Evolutionary conservation across 768 basidiomycete genomes (phyloP).

Genomic region (Candolleomyces eurysporus): DNA sequence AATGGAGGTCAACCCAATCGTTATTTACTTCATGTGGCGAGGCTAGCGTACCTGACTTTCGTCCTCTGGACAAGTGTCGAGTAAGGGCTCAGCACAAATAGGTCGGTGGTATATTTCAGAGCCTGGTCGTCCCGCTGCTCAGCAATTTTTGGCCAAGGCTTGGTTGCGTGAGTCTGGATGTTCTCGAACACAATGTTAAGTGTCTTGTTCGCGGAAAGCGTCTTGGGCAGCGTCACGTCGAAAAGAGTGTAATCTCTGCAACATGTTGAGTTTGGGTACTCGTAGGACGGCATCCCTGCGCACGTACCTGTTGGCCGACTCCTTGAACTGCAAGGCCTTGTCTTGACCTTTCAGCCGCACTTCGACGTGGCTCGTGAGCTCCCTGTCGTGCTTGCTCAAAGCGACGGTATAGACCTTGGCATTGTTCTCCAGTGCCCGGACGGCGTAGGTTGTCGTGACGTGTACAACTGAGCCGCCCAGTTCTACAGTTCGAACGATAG

Average conservation of each 20-base stretch:
- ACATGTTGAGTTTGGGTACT: background rate
- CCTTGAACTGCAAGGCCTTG: slow-evolving; percentile 47
- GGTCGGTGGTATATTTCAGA: slow-evolving; percentile 71
- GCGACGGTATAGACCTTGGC: slow-evolving; percentile 67
- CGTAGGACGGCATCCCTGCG: background rate
- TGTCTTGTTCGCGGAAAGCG: slow-evolving; percentile 57
- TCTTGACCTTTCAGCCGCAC: slow-evolving; percentile 75
- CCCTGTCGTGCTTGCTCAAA: slow-evolving; percentile 58
- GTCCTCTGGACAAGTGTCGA: slow-evolving; percentile 77
- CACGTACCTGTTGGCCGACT: slow-evolving; percentile 25
- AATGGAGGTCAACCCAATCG: background rate
- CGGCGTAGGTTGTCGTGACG: slow-evolving; percentile 85
- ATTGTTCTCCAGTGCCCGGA: slow-evolving; percentile 65
- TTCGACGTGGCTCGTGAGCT: slow-evolving; percentile 74
- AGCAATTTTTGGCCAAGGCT: slow-evolving; percentile 72
- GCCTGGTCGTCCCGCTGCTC: slow-evolving; percentile 76
- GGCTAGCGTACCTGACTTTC: slow-evolving; percentile 70
- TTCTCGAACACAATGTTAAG: slow-evolving; percentile 78
- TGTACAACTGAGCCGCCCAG: slow-evolving; percentile 86
- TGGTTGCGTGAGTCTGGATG: slow-evolving; percentile 73
- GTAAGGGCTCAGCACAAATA: slow-evolving; percentile 87
- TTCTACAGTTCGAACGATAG: slow-evolving; percentile 84
- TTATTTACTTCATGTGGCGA: background rate
- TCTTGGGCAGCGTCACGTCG: slow-evolving; percentile 61
- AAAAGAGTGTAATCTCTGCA: slow-evolving; percentile 49